Evolutionary conservation across 106 monocot genomes (phyloP), one percentile per base, ranked within the genome.

Genomic region (Dendrobium catenatum): DNA sequence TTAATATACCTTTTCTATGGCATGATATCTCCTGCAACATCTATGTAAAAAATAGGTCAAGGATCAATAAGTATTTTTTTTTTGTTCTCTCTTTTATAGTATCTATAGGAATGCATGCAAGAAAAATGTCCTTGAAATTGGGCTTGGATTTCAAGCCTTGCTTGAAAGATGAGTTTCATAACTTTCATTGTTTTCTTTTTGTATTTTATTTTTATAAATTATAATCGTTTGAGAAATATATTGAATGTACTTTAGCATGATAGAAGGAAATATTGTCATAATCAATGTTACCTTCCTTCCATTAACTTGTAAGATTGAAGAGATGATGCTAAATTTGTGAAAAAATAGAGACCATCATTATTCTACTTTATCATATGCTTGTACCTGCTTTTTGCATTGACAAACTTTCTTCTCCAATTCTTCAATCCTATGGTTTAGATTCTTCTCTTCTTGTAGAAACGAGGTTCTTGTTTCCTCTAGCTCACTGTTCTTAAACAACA

Each of bases 381-480:
- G 48, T 76, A 49, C 48, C 76, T 27, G n/a, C 18, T 48, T 22
- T n/a, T 76, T 26, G 49, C 49, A 77, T 77, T 68, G 43, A n/a
- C 19, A 68, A 46, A 59, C n/a, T 15, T 29, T 55, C 24, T 73
- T 78, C 56, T 79, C 51, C 56, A 72, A 55, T 74, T 83, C 83
- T 73, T 83, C 79, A 51, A 78, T 79, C 83, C 68, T 79, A 24
- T 73, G 68, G 24, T 58, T 51, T 56, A 79, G 42, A 16, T 79
- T 51, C 56, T 72, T 79, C 11, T 83, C 83, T 41, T 79, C 72
- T 15, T 19, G 78, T 43, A 61, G 15, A 79, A 73, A 78, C 26
- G 58, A 72, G 54, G 31, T 79, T 55, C 40, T 79, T 41, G 42
- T 20, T 10, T 83, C 79, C 59, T 83, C 83, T 24, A 73, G 56